Base-by-base conservation (phyloP, 2,329 filamentous ascomycete species). In the Coniochaeta hoffmannii region DNA sequence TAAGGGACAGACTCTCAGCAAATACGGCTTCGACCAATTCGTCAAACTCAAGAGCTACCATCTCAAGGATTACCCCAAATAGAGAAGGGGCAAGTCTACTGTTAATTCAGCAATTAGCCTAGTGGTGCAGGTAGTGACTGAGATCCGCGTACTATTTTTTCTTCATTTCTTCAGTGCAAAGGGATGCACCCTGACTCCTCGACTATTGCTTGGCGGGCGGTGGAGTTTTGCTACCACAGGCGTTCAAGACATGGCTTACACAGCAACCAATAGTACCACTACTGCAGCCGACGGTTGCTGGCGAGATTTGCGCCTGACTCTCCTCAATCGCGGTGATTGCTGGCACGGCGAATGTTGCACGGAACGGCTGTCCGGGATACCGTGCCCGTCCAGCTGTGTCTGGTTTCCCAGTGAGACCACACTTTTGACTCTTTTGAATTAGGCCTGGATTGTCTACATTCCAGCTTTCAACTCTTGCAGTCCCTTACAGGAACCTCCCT, bases 41-140 rank as follows among this genome's bases (percentile, higher is more conserved):
- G 87, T 95, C 68, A 96, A 94, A 79, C 80, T 96, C 65, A 97
- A 97, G 85, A 96, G 89, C 77, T 95, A 88, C 71, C 93, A 97
- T 71, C 69, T 97, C 69, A 97, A 97, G 76, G 85, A 95, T 60
- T 85, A 86, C 65, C 82, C 83, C 46, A 85, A 85, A 72, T 83
- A 76, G 60, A 49, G 41, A 46, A 44, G 22, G 41, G 41, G 41
- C n/a, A n/a, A n/a, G n/a, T n/a, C n/a, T n/a, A n/a, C n/a, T n/a
- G n/a, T n/a, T 46, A 28, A n/a, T 28, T 26, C 22, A 15, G 19
- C 22, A 46, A 46, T 46, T 28, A 28, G n/a, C 24, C 41, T 7
- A 28, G 41, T 28, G 41, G n/a, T 26, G 41, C 8, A n/a, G n/a
- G n/a, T n/a, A n/a, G n/a, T n/a, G n/a, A n/a, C n/a, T n/a, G n/a